A percentile compares a stretch with the other conserved stretches of the same genome.
Conservation (phyloP, 208 protist genomes). For the Wallacemonas sp. region DNA sequence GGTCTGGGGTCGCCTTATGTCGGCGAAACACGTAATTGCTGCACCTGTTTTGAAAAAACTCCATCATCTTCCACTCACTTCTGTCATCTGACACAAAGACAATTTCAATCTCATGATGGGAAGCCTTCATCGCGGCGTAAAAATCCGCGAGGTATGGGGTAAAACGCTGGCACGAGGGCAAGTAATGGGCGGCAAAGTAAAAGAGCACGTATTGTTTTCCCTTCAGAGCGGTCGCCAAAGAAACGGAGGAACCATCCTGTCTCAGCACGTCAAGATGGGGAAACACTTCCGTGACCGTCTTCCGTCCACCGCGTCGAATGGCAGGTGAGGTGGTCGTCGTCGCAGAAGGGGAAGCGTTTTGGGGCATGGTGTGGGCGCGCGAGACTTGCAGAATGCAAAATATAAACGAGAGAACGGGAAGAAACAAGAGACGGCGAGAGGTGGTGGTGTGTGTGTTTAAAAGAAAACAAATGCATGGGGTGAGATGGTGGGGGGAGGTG, state of each 20-base stretch:
- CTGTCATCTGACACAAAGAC: conserved; percentile 70
- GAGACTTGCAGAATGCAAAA: conserved; percentile 11
- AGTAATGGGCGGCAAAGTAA: conserved; percentile 88
- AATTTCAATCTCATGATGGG: conserved; percentile 67
- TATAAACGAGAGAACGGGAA: conserved; percentile 9
- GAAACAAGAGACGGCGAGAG: neutral
- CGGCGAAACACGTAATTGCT: conserved; percentile 36
- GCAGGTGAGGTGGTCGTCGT: neutral
- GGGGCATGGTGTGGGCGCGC: no score
- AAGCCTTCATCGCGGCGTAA: conserved; percentile 36
- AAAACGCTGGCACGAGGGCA: conserved; percentile 76
- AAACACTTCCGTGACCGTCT: conserved; percentile 11
- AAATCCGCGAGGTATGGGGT: conserved; percentile 71
- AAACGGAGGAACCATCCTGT: conserved; percentile 33
- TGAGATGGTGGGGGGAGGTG: no score
- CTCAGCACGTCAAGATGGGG: conserved; percentile 30
- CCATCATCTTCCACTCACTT: conserved; percentile 50
- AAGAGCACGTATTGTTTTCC: conserved; percentile 57
- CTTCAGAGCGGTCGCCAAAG: conserved; percentile 28
- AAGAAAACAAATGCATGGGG: no score
- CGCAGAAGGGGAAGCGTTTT: conserved; percentile 1
- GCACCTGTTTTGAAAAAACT: conserved; percentile 60
- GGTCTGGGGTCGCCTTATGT: no score
- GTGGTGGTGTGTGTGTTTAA: neutral
- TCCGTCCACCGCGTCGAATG: neutral